Evolutionary conservation across 2,329 filamentous ascomycete species (phyloP), one percentile per base, ranked within the genome.

Genomic region (Ceratocystis smalleyi): DNA sequence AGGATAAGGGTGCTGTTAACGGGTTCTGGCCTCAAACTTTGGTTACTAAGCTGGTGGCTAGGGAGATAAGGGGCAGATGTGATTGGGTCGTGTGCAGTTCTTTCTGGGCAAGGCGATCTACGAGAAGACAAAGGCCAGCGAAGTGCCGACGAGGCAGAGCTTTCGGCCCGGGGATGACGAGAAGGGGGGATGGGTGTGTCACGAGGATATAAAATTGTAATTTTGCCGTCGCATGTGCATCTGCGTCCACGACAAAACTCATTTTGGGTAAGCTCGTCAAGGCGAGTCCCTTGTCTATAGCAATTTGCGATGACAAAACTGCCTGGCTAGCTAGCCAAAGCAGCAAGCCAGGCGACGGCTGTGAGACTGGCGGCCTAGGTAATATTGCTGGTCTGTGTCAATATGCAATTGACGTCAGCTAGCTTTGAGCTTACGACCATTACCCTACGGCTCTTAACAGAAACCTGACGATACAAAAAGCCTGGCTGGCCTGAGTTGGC

Each of bases 1-100:
- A 12, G 47, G 22, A 30, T 19, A 45, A 19, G 17, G 15, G 59
- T 24, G 27, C 30, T 57, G 3, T 30, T 30, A 8, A 57, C 30
- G 15, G 12, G 10, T 57, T 57, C 54, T 57, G 54, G 54, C 54
- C 54, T 57, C 54, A 57, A 57, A 57, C 54, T 19, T 57, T 19
- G 15, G 7, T 22, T 5, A 51, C 47, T 4, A 51, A 24, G 22
- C n/a, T 7, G n/a, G 7, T 51, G n/a, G 47, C 47, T 51, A n/a
- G 47, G 22, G 8, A 19, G n/a, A 51, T 22, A 22, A 51, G n/a
- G n/a, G 47, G n/a, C 7, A 51, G 47, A 19, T n/a, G 47, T 40
- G 35, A 40, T 40, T 15, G 35, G 35, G 10, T 4, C 35, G 10
- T 40, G 35, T 40, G 12, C 3, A 15, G 8, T 15, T 27, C 27